phyloP scores from a whole-genome alignment of 2,329 filamentous ascomycete species.

The Shiraia bambusicola region DNA sequence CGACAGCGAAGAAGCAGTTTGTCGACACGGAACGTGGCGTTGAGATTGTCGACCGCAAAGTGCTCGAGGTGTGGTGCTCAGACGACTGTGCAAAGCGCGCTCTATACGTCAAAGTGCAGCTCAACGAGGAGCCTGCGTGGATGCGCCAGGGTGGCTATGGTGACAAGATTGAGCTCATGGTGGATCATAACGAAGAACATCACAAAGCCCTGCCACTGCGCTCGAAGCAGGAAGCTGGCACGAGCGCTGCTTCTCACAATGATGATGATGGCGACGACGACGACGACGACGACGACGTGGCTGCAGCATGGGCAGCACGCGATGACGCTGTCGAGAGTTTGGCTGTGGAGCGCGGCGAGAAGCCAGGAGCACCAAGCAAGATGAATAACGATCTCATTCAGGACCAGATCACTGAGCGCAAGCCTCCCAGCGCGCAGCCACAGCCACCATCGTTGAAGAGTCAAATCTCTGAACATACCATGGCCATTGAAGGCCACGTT shows the following conservation, averaged over 20 bases:
- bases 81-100: conserved; percentile 75
- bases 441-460: conserved; percentile 28
- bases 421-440: conserved; percentile 21
- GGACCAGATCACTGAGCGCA: conserved; percentile 35
- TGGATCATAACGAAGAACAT: conserved; percentile 37
- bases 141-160: conserved; percentile 61
- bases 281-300: conserved; percentile 37
- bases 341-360: conserved; percentile 50
- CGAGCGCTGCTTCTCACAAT: conserved; percentile 12
- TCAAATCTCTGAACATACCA: conserved; percentile 25
- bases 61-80: conserved; percentile 86
- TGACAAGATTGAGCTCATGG: conserved; percentile 44
- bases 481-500: conserved; percentile 44
- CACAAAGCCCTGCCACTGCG: conserved; percentile 31
- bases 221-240: conserved; percentile 20
- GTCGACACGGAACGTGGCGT: conserved; percentile 60
- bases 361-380: conserved; percentile 31
- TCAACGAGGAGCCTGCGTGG: conserved; percentile 84
- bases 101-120: conserved; percentile 84
- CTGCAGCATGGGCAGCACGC: conserved; percentile 36
- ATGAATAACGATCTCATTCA: conserved; percentile 36
- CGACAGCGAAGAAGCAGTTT: conserved; percentile 59
- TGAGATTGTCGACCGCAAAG: conserved; percentile 68
- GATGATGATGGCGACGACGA: no score
- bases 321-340: conserved; percentile 43